Evolutionary conservation across 345 rosid genomes (phyloP).

Genomic region (Cochlearia excelsa): DNA sequence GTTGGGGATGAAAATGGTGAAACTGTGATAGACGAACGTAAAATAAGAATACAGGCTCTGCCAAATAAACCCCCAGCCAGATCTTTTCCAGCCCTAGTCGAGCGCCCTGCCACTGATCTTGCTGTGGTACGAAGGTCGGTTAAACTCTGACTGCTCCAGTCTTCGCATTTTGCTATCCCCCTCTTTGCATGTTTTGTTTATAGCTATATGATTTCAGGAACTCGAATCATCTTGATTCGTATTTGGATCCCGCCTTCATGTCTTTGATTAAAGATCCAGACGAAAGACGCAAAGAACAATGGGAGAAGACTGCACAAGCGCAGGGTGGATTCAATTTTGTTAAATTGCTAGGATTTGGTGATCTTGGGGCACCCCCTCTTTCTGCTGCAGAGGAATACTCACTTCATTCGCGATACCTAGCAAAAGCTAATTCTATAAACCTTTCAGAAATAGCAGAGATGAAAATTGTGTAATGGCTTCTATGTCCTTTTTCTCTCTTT

Average conservation of each 20-base stretch:
- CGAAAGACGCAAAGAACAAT: slow-evolving; percentile 83
- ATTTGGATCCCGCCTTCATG: slow-evolving; percentile 97
- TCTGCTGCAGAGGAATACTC: slow-evolving; percentile 93
- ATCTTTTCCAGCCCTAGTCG: slow-evolving; percentile 56
- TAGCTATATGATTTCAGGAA: slow-evolving; percentile 51
- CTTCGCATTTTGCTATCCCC: not conserved
- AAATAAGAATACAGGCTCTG: slow-evolving; percentile 87
- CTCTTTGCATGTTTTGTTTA: slow-evolving; percentile 5
- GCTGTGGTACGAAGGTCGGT: slow-evolving; percentile 85
- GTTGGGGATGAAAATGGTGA: slow-evolving; percentile 99
- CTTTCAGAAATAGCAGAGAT: slow-evolving; percentile 96
- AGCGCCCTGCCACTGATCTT: slow-evolving; percentile 66
- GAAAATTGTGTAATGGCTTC: slow-evolving; percentile 82
- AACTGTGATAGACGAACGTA: slow-evolving; percentile 89
- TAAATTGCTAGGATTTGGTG: slow-evolving; percentile 88
- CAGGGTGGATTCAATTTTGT: slow-evolving; percentile 79
- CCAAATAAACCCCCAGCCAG: slow-evolving; percentile 63
- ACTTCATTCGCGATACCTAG: slow-evolving; percentile 89
- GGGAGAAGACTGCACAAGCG: slow-evolving; percentile 92
- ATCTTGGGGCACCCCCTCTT: slow-evolving; percentile 74
- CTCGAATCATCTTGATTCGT: slow-evolving; percentile 75
- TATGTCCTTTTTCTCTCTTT: slow-evolving; percentile 15
- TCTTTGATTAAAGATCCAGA: slow-evolving; percentile 96
- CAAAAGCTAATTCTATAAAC: slow-evolving; percentile 91
- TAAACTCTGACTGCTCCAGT: slow-evolving; percentile 17